Evolutionary conservation across 2,329 filamentous ascomycete genomes (phyloP).

Genomic region (Saccharata proteae): DNA sequence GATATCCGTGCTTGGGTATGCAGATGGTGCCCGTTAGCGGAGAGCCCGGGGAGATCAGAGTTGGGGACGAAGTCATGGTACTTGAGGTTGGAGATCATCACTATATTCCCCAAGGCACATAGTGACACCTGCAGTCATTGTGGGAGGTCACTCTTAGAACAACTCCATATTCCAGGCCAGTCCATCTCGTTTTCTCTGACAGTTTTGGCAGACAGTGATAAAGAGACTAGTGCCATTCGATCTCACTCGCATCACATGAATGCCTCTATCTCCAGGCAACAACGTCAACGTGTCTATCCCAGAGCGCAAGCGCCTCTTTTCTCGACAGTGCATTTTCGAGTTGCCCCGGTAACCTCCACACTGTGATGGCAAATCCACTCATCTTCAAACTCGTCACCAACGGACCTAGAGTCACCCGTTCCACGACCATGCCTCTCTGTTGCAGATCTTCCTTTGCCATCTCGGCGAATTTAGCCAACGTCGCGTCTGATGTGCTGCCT

Average conservation of each 20-base stretch:
- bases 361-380: constrained; percentile 26
- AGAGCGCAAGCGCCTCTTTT: constrained; percentile 18
- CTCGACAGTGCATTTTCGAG: constrained; percentile 16
- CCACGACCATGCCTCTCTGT: constrained; percentile 20
- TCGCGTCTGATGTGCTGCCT: constrained; percentile 24
- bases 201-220: background rate
- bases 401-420: constrained; percentile 20
- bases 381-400: constrained; percentile 26
- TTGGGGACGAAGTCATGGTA: constrained; percentile 6
- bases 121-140: too few species aligned
- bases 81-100: constrained; percentile 5
- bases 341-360: constrained; percentile 21
- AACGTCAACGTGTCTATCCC: constrained; percentile 23
- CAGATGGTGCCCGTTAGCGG: constrained; percentile 44
- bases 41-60: constrained; percentile 15
- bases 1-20: constrained; percentile 51
- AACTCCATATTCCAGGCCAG: too few species aligned
- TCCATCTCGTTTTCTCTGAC: background rate
- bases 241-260: too few species aligned
- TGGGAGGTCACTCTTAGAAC: too few species aligned
- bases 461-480: constrained; percentile 23
- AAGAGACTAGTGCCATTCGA: too few species aligned
- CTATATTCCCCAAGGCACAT: constrained; percentile 8
- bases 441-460: constrained; percentile 18
- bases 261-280: constrained; percentile 24